Percentiles rank a stretch among this genome's conserved stretches.
phyloP scores from a whole-genome alignment of 768 basidiomycete species.

The Naganishia friedmannii region DNA sequence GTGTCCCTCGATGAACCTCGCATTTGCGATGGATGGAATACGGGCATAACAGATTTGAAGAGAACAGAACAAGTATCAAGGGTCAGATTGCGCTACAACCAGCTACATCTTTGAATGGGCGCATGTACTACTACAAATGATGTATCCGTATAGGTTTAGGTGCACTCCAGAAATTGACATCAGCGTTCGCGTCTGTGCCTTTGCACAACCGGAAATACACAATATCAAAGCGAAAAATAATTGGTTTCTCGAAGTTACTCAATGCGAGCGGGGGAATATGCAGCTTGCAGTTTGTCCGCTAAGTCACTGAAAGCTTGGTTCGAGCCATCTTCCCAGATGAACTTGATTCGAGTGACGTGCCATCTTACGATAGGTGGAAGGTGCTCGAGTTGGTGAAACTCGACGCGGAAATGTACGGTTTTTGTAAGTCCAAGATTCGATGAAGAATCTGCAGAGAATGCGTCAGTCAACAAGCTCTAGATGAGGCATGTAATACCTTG shows the following conservation, averaged over 20 bases:
- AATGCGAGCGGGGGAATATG: conserved; percentile 53
- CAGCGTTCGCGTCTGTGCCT: too few relatives aligned
- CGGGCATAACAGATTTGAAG: neutral
- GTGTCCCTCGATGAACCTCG: conserved; percentile 15
- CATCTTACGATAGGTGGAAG: neutral
- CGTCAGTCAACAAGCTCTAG: neutral
- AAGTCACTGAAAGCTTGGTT: conserved; percentile 25
- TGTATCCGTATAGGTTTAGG: too few relatives aligned
- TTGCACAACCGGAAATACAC: too few relatives aligned
- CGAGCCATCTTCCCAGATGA: conserved; percentile 9
- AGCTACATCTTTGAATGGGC: too few relatives aligned
- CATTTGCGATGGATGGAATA: neutral
- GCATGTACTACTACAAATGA: too few relatives aligned
- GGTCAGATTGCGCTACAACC: too few relatives aligned
- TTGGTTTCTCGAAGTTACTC: too few relatives aligned
- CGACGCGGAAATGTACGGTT: conserved; percentile 12
- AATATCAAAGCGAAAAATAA: too few relatives aligned
- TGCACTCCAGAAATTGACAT: too few relatives aligned
- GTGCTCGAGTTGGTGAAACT: neutral
- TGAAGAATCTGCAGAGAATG: neutral
- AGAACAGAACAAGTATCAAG: too few relatives aligned
- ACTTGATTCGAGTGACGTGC: neutral
- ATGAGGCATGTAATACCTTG: neutral
- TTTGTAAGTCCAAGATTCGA: neutral
- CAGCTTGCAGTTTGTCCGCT: conserved; percentile 32